These are phyloP conservation scores for Fusarium udum DNA, from an alignment of 2,329 filamentous ascomycete genomes.

Conservation along the genomic window DNA sequence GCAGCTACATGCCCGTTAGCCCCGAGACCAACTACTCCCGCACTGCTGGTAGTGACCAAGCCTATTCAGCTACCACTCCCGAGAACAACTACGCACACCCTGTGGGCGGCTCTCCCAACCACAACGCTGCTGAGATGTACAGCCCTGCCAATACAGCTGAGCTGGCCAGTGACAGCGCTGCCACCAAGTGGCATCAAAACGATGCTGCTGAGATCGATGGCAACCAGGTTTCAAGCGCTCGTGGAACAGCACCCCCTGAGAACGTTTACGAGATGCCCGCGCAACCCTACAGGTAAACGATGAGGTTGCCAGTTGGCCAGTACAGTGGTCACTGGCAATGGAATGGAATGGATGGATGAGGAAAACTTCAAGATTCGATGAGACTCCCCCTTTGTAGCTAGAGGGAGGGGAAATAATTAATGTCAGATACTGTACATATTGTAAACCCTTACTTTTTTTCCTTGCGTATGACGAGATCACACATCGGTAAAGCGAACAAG, in stretches of 20 bases:
- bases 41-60: constrained; percentile 29
- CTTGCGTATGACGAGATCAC: constrained; percentile 34
- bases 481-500: constrained; percentile 28
- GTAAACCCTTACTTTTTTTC: constrained; percentile 36
- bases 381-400: constrained; percentile 22
- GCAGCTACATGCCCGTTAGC: constrained; percentile 44
- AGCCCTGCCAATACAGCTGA: constrained; percentile 44
- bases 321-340: background rate
- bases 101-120: constrained; percentile 29
- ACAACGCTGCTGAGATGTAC: constrained; percentile 38
- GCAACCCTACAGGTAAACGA: constrained; percentile 49
- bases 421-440: constrained; percentile 46
- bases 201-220: constrained; percentile 53
- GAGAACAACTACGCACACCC: constrained; percentile 40
- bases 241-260: constrained; percentile 42
- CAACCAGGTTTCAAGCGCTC: constrained; percentile 44
- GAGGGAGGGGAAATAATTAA: constrained; percentile 38
- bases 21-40: constrained; percentile 35
- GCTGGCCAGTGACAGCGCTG: constrained; percentile 47
- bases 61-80: constrained; percentile 28
- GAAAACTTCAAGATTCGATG: constrained; percentile 23
- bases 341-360: constrained; percentile 13
- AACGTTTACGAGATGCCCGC: constrained; percentile 56
- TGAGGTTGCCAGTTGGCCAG: background rate
- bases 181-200: constrained; percentile 48